These are phyloP conservation scores for Lindgomyces ingoldianus DNA, from an alignment of 495 filamentous ascomycete genomes.

Conservation along the genomic window DNA sequence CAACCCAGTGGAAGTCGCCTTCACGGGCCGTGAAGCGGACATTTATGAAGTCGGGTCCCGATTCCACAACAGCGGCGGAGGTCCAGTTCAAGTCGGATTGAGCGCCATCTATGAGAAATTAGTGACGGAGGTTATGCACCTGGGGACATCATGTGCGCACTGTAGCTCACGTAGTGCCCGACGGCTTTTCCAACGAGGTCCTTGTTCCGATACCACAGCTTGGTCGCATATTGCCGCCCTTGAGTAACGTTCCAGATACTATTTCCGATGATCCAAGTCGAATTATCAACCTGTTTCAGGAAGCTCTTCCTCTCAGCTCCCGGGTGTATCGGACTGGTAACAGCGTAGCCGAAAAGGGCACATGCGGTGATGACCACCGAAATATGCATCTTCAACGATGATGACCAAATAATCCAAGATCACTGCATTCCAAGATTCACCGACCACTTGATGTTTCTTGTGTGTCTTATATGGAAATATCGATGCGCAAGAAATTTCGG, in stretches of 20 bases:
- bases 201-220: conserved; percentile 45
- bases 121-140: background rate
- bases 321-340: background rate
- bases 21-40: conserved; percentile 44
- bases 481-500: too few species aligned
- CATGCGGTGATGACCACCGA: background rate
- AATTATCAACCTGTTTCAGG: conserved; percentile 11
- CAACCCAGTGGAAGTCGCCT: conserved; percentile 50
- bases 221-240: conserved; percentile 39
- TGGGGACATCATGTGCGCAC: conserved; percentile 19
- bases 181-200: conserved; percentile 47
- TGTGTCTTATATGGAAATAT: too few species aligned
- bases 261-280: conserved; percentile 42
- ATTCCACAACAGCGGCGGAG: conserved; percentile 41
- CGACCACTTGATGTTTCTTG: too few species aligned
- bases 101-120: conserved; percentile 42
- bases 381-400: background rate
- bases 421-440: too few species aligned
- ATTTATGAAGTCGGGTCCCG: conserved; percentile 41
- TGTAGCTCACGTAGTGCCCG: conserved; percentile 50
- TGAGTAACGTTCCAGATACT: conserved; percentile 46
- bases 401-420: too few species aligned
- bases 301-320: conserved; percentile 12
- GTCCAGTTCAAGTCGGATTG: conserved; percentile 45
- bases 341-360: background rate